These are phyloP conservation scores for Calonectria leucothoes DNA, from an alignment of 2,329 filamentous ascomycete species.

Conservation along the genomic window DNA sequence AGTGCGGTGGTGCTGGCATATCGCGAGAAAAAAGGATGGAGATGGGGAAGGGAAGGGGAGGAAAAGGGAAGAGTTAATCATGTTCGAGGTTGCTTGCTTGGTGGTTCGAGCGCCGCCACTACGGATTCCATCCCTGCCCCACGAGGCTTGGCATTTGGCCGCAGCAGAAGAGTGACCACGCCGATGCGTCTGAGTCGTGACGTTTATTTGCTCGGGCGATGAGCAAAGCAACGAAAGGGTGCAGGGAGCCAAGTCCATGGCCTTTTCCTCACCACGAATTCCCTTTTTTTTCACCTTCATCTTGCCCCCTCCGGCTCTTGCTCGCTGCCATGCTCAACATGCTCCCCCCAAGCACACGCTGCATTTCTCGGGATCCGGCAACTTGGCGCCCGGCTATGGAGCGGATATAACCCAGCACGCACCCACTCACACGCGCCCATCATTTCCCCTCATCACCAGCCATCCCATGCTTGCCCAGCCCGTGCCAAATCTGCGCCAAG, in stretches of 20 bases:
- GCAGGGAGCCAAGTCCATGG: no score
- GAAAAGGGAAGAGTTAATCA: neutral
- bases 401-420: constrained; percentile 30
- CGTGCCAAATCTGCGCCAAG: neutral
- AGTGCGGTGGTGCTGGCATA: neutral
- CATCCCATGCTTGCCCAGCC: neutral
- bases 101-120: constrained; percentile 32
- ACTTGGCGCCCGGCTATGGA: constrained; percentile 34
- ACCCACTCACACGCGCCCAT: constrained; percentile 4
- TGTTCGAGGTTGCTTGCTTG: constrained; percentile 7
- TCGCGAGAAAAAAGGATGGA: neutral
- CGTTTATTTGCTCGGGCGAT: neutral
- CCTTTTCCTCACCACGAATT: no score
- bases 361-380: constrained; percentile 33
- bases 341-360: neutral
- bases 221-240: no score
- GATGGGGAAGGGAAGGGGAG: neutral
- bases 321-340: neutral
- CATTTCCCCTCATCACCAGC: constrained; percentile 3
- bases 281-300: neutral
- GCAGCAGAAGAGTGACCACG: constrained; percentile 20
- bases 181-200: constrained; percentile 5
- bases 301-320: no score
- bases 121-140: constrained; percentile 35
- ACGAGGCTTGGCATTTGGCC: constrained; percentile 38